Conservation (phyloP, 495 filamentous ascomycete genomes). For the Tetracladium setigerum region DNA sequence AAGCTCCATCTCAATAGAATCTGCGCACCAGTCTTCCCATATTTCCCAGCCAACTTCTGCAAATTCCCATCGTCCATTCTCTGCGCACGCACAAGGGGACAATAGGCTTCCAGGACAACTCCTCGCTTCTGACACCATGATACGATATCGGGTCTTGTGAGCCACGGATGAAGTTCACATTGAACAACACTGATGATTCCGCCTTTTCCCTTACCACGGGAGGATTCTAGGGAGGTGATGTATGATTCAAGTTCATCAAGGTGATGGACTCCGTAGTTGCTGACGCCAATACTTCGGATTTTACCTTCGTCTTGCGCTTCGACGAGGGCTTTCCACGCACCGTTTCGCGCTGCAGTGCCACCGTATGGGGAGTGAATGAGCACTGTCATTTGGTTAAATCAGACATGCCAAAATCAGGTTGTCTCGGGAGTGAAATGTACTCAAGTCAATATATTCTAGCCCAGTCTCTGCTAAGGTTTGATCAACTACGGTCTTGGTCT, state of each 20-base stretch:
- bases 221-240: conserved; percentile 56
- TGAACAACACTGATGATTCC: conserved; percentile 77
- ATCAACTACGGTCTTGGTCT: conserved; percentile 40
- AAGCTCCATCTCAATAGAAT: conserved; percentile 81
- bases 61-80: conserved; percentile 59
- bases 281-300: conserved; percentile 55
- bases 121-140: conserved; percentile 64
- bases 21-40: conserved; percentile 69
- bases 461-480: conserved; percentile 42
- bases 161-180: conserved; percentile 88
- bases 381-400: no score
- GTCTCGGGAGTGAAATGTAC: no score
- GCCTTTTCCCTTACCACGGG: conserved; percentile 55
- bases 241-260: conserved; percentile 67
- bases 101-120: conserved; percentile 73
- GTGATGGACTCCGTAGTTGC: conserved; percentile 63
- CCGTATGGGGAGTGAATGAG: conserved; percentile 56
- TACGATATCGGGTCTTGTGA: conserved; percentile 65
- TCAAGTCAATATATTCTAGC: conserved; percentile 56
- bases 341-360: conserved; percentile 46
- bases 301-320: conserved; percentile 57
- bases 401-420: no score
- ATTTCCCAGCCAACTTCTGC: conserved; percentile 53
- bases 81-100: conserved; percentile 62
- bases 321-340: conserved; percentile 57